Evolutionary conservation across 805 yeast species (phyloP).

Genomic region (Starmerella potacharoeniae): DNA sequence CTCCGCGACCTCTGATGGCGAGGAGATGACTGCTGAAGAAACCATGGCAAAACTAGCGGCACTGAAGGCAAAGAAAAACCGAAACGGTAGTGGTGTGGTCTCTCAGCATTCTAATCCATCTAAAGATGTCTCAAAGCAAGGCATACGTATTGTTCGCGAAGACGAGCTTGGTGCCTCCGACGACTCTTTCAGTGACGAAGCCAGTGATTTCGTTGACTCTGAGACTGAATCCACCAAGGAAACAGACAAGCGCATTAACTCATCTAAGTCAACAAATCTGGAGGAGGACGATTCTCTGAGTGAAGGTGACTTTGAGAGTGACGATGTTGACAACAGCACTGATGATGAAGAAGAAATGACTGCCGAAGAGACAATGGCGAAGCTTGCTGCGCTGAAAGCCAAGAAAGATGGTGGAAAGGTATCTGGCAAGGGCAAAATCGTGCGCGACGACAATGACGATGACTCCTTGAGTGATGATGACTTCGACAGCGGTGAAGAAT

Average conservation of each 20-base stretch:
- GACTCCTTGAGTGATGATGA: conserved; percentile 4
- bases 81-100: background rate
- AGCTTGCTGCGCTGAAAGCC: conserved; percentile 22
- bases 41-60: conserved; percentile 20
- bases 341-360: conserved; percentile 11
- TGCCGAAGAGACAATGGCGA: conserved; percentile 23
- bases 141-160: background rate
- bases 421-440: background rate
- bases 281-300: conserved; percentile 13
- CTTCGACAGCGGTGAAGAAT: background rate
- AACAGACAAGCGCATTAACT: no score
- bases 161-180: conserved; percentile 17
- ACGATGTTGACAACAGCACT: background rate
- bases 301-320: conserved; percentile 23
- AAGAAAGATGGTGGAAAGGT: background rate
- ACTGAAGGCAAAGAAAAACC: conserved; percentile 6
- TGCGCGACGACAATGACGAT: background rate
- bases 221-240: background rate
- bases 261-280: no score
- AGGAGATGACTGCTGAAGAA: conserved; percentile 17
- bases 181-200: conserved; percentile 8
- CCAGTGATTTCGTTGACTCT: conserved; percentile 6
- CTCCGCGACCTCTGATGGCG: background rate
- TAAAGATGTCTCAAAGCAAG: background rate
- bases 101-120: no score